Base-by-base conservation (phyloP, 1,284 basidiomycete genomes). In the Puccinia coronata region DNA sequence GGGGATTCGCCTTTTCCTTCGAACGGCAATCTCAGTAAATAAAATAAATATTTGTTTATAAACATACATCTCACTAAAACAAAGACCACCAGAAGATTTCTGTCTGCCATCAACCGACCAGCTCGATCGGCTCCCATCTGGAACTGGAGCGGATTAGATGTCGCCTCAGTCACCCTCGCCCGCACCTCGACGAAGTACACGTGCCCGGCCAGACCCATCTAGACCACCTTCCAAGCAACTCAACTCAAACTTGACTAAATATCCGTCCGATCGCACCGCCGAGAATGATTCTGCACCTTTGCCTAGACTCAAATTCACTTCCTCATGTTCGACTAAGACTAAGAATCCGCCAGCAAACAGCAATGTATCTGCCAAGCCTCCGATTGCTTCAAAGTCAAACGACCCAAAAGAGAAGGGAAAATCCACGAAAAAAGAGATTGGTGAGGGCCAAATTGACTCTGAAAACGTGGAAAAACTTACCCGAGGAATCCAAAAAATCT, bases 151-250 rank as follows among this genome's bases (percentile, higher is more conserved):
- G 3, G 12, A 25, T 67, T 49, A 39, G 28, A 71, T 71, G 69
- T 53, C 69, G 49, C 28, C 5, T 28, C 69, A 53, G 20, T 43
- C 69, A 11, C 69, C 69, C n/a, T 28, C 72, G 2, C 14, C 72
- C 25, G 34, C 72, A 57, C 57, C 53, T 57, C 72, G 72, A 1
- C 34, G 72, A 57, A 73, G 71, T 20, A 73, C 71, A 36, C 71
- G 71, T n/a, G 53, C 51, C 59, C 71, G 71, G 71, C 36, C 71
- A 20, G 51, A 25, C 31, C 36, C 34, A 31, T 36, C 31, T 1
- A 73, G n/a, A 59, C 49, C 31, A 41, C 61, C 39, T 39, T 65
- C 61, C 36, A 65, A 65, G 61, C 59, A 34, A 36, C 59, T 14
- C 34, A 11, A 6, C 55, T 6, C 55, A 3, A 63, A 63, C 59